Evolutionary conservation across 129 eudicot genomes (phyloP).

Genomic region (Pittosporum tobira): DNA sequence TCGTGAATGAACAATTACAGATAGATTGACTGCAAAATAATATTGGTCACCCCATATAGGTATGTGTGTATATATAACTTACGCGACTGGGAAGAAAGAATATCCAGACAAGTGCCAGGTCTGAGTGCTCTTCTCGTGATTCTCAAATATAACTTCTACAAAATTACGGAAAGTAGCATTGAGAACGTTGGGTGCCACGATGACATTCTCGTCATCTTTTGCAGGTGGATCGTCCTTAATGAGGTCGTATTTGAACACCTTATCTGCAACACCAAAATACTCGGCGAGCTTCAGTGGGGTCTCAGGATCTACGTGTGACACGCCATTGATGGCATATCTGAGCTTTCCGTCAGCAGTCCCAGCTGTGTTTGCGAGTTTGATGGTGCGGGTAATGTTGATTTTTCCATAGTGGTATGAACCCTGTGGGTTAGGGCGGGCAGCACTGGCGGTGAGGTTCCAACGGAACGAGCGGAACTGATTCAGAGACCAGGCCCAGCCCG

Average conservation of each 20-base stretch:
- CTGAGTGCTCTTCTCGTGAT: slow-evolving; percentile 16
- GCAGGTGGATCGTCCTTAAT: slow-evolving; percentile 31
- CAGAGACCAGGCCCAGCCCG: slow-evolving; percentile 45
- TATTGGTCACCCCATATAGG: no score
- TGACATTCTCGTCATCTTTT: slow-evolving; percentile 12
- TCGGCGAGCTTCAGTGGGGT: slow-evolving; percentile 51
- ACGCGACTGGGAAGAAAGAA: slow-evolving; percentile 8
- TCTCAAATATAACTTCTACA: slow-evolving; percentile 20
- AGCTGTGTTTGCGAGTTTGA: slow-evolving; percentile 24
- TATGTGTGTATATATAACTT: not conserved
- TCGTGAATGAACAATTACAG: no score
- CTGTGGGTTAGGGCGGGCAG: slow-evolving; percentile 26
- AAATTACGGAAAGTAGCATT: slow-evolving; percentile 31
- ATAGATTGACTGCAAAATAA: no score
- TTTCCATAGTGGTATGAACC: slow-evolving; percentile 54
- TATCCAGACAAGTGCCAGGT: slow-evolving; percentile 14
- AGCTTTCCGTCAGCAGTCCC: slow-evolving; percentile 35
- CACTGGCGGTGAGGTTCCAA: slow-evolving; percentile 56
- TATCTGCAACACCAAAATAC: slow-evolving; percentile 22
- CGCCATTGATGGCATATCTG: slow-evolving; percentile 38
- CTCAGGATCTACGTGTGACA: slow-evolving; percentile 35
- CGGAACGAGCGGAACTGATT: slow-evolving; percentile 51
- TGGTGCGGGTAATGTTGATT: slow-evolving; percentile 47
- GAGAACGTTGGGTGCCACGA: slow-evolving; percentile 29
- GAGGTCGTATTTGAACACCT: slow-evolving; percentile 37